Evolutionary conservation across 176 grass and related monocot species (phyloP).

Genomic region (Ensete glaucum): DNA sequence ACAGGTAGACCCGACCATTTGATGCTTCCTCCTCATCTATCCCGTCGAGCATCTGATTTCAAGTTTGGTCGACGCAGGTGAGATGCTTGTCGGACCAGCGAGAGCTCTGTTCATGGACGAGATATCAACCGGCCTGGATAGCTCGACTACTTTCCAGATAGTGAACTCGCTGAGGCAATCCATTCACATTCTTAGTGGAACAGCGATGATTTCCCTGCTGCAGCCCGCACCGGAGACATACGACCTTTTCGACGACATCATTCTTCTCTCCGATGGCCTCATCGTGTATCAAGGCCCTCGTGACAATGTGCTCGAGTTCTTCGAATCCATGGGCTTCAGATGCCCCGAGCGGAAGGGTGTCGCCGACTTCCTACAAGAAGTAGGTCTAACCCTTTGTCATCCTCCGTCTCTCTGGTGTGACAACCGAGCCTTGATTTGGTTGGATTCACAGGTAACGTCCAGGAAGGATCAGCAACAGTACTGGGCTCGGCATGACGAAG

Average conservation of each 20-base stretch:
- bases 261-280: conserved; percentile 79
- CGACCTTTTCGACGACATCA: conserved; percentile 84
- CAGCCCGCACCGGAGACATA: conserved; percentile 96
- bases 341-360: conserved; percentile 81
- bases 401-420: conserved; percentile 17
- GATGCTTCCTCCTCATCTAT: conserved; percentile 1
- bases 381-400: conserved; percentile 29
- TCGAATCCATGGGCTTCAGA: conserved; percentile 73
- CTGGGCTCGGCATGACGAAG: conserved; percentile 46
- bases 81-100: conserved; percentile 94
- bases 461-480: conserved; percentile 91
- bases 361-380: conserved; percentile 91
- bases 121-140: conserved; percentile 91
- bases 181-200: conserved; percentile 74
- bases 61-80: conserved; percentile 35
- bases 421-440: neutral
- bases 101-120: conserved; percentile 95
- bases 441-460: conserved; percentile 54
- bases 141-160: conserved; percentile 92
- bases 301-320: conserved; percentile 76
- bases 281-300: conserved; percentile 82
- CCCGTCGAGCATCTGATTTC: conserved; percentile 1
- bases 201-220: conserved; percentile 75
- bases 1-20: conserved; percentile 44
- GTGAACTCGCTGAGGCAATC: conserved; percentile 66